Conservation (phyloP, 306 rosid genomes). For the Herpetospermum pedunculosum region DNA sequence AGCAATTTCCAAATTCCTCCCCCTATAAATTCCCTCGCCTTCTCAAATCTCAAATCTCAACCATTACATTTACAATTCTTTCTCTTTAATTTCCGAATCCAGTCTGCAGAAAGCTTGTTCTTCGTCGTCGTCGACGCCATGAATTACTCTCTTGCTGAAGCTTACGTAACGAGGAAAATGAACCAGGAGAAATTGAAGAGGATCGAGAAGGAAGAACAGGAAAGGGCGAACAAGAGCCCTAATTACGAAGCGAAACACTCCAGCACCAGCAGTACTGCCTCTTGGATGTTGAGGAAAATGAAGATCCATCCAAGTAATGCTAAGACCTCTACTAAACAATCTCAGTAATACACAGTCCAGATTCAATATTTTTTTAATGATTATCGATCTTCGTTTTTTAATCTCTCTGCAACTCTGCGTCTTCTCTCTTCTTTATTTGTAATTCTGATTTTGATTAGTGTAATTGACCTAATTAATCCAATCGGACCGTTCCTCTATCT, state of each 20-base stretch:
- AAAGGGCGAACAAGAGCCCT: neutral
- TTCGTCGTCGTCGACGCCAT: neutral
- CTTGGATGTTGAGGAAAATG: slow-evolving; percentile 19
- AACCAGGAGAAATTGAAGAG: slow-evolving; percentile 2
- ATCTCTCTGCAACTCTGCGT: neutral
- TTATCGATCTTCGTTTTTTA: no score
- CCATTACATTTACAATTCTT: no score
- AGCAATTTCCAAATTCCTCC: neutral
- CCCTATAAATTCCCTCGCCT: neutral
- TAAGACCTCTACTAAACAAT: neutral
- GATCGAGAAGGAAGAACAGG: neutral
- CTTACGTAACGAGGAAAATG: slow-evolving; percentile 6
- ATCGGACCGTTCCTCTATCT: no score
- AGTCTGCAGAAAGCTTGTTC: neutral
- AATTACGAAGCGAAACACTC: neutral
- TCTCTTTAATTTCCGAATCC: neutral
- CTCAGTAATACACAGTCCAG: no score
- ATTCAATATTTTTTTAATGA: no score
- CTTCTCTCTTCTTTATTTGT: no score
- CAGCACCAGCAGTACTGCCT: no score
- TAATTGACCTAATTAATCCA: no score
- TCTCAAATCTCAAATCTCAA: no score
- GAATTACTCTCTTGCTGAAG: slow-evolving; percentile 10
- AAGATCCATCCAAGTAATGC: neutral
- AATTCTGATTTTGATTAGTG: no score